phyloP scores from a whole-genome alignment of 2,329 filamentous ascomycete genomes.

The Leptographium procerum region DNA sequence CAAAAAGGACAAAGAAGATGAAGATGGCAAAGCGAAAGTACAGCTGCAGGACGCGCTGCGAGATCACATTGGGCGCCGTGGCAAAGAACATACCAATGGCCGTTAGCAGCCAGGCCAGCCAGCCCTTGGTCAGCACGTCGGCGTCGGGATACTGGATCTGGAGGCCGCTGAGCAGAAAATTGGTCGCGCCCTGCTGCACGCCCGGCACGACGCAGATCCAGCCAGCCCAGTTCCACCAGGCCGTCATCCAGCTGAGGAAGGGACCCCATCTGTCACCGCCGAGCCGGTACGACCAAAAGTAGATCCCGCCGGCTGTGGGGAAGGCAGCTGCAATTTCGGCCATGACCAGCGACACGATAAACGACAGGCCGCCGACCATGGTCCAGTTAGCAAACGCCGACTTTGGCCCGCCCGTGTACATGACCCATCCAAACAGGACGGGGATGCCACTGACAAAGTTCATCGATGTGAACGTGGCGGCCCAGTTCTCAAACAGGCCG shows the following conservation, averaged over 20 bases:
- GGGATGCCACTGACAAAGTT: slow-evolving; percentile 27
- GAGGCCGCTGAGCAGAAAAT: slow-evolving; percentile 27
- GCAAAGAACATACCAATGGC: slow-evolving; percentile 32
- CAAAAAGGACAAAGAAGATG: slow-evolving; percentile 24
- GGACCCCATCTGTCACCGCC: slow-evolving; percentile 25
- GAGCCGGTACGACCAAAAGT: slow-evolving; percentile 25
- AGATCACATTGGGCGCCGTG: slow-evolving; percentile 43
- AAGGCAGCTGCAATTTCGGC: slow-evolving; percentile 25
- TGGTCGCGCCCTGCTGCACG: slow-evolving; percentile 26
- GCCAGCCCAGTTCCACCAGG: slow-evolving; percentile 28
- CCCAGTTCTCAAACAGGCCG: slow-evolving; percentile 26
- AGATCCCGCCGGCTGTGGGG: slow-evolving; percentile 27
- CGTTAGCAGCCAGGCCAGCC: slow-evolving; percentile 28
- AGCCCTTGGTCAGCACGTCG: slow-evolving; percentile 21
- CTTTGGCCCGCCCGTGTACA: slow-evolving; percentile 26
- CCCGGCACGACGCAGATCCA: slow-evolving; percentile 26
- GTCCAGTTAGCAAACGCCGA: slow-evolving; percentile 27
- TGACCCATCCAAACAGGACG: slow-evolving; percentile 25
- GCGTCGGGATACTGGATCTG: slow-evolving; percentile 25
- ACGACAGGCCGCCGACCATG: slow-evolving; percentile 24
- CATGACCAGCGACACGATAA: slow-evolving; percentile 23
- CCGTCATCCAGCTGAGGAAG: slow-evolving; percentile 27
- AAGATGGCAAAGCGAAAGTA: slow-evolving; percentile 26
- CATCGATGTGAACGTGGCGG: slow-evolving; percentile 25
- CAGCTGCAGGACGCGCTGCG: slow-evolving; percentile 29